Conservation (phyloP, 2,329 filamentous ascomycete species). For the Aspergillus pseudonomiae region DNA sequence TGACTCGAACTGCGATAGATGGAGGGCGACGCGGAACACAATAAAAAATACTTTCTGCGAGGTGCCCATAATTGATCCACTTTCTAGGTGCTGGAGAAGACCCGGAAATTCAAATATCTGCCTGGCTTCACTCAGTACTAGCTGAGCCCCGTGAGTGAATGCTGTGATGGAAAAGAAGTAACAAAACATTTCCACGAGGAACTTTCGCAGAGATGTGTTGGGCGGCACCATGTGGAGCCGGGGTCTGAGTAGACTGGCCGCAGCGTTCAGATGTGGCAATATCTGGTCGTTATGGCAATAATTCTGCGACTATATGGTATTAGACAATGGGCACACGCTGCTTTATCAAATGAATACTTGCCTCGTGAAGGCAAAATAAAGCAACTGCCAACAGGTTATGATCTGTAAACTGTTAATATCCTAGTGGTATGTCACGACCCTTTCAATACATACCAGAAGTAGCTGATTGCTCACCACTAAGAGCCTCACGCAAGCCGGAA, state of each 20-base stretch:
- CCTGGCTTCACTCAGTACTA: not conserved
- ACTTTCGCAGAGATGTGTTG: not conserved
- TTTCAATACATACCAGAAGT: not conserved
- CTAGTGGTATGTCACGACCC: not conserved
- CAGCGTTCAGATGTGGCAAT: slow-evolving; percentile 14
- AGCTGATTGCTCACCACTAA: not conserved
- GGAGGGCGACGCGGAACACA: slow-evolving; percentile 7
- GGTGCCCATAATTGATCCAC: slow-evolving; percentile 4
- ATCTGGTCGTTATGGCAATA: slow-evolving; percentile 5
- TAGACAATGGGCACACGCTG: not conserved
- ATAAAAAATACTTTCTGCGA: slow-evolving; percentile 10
- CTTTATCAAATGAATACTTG: not conserved
- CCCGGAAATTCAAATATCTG: slow-evolving; percentile 4
- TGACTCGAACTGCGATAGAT: not conserved
- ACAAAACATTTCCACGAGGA: slow-evolving; percentile 13
- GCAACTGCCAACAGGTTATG: slow-evolving; percentile 8
- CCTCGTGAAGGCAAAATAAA: slow-evolving; percentile 14
- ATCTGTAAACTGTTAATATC: slow-evolving; percentile 1
- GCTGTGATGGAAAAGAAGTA: slow-evolving; percentile 12
- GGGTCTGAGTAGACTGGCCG: slow-evolving; percentile 8
- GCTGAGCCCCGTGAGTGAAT: slow-evolving; percentile 1
- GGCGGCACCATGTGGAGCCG: not conserved
- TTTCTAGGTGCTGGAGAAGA: not conserved
- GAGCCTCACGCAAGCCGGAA: not conserved
- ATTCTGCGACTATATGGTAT: slow-evolving; percentile 9